Evolutionary conservation across 2,329 filamentous ascomycete species (phyloP).

Genomic region (Cordyceps militaris): DNA sequence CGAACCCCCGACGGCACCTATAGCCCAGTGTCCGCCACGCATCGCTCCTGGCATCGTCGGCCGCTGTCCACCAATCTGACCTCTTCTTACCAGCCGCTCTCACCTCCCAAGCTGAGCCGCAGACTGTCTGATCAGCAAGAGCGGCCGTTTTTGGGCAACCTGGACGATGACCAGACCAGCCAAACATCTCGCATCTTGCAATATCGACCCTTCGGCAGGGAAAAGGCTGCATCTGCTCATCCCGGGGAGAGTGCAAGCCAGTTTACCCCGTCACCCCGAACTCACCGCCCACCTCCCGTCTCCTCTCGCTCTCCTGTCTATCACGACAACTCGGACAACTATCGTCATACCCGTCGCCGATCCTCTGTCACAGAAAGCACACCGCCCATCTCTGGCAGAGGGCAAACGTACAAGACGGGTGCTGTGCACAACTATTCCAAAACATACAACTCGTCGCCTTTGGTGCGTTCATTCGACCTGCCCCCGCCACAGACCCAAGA

Average conservation of each 20-base stretch:
- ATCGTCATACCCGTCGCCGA: conserved; percentile 26
- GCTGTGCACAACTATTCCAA: conserved; percentile 22
- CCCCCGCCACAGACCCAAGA: conserved; percentile 24
- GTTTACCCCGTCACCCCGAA: conserved; percentile 17
- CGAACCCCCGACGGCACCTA: conserved; percentile 27
- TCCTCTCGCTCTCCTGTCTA: conserved; percentile 43
- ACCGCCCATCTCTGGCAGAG: conserved; percentile 32
- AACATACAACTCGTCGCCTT: conserved; percentile 52
- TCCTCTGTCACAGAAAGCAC: conserved; percentile 44
- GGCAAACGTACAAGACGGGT: conserved; percentile 35
- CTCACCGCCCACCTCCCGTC: conserved; percentile 38
- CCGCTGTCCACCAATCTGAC: conserved; percentile 47
- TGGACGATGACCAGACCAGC: conserved; percentile 37
- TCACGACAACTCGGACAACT: conserved; percentile 34
- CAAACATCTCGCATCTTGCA: conserved; percentile 35
- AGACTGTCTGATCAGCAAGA: conserved; percentile 54
- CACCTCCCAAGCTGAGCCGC: conserved; percentile 43
- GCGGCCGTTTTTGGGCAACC: conserved; percentile 29
- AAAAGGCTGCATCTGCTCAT: conserved; percentile 34
- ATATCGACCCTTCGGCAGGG: conserved; percentile 36
- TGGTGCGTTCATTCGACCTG: conserved; percentile 38
- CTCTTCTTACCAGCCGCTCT: conserved; percentile 39
- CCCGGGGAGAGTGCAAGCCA: conserved; percentile 29
- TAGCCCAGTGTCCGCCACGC: conserved; percentile 38
- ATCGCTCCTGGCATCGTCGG: conserved; percentile 41